These are phyloP conservation scores for Dendrostoma leiphaemia DNA, from an alignment of 2,329 filamentous ascomycete genomes.

Conservation along the genomic window DNA sequence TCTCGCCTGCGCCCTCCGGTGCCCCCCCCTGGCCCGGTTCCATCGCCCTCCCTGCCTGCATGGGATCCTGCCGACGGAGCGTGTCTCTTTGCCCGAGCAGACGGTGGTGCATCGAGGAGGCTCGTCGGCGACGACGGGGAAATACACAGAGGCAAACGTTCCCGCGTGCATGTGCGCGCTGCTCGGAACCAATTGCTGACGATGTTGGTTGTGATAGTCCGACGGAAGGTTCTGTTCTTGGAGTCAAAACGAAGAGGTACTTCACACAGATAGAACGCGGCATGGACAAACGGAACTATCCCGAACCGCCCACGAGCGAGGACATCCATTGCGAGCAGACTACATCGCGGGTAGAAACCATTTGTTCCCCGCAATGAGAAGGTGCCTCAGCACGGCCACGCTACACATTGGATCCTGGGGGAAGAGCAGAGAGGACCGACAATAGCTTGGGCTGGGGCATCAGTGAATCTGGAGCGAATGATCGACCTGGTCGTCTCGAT, in stretches of 20 bases:
- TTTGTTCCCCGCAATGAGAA: not conserved
- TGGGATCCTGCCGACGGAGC: too few relatives aligned
- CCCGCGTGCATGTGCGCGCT: too few relatives aligned
- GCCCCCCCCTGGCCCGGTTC: not conserved
- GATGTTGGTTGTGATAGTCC: conserved; percentile 55
- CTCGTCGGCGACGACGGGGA: too few relatives aligned
- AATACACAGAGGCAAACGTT: too few relatives aligned
- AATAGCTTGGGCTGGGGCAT: not conserved
- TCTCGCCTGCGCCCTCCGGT: not conserved
- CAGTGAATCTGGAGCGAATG: too few relatives aligned
- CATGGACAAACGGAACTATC: not conserved
- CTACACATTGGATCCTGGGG: not conserved
- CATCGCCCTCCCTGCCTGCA: not conserved
- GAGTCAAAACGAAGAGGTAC: conserved; percentile 82
- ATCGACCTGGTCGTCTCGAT: too few relatives aligned
- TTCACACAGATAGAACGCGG: conserved; percentile 39
- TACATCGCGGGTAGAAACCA: not conserved
- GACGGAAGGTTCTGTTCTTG: conserved; percentile 92
- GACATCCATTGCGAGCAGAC: not conserved
- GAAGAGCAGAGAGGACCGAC: not conserved
- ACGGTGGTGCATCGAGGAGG: too few relatives aligned
- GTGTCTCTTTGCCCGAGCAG: too few relatives aligned
- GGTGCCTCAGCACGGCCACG: not conserved
- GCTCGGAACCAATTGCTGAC: not conserved
- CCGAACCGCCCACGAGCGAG: not conserved